phyloP scores from a whole-genome alignment of 306 rosid genomes.

The Acmispon strigosus region DNA sequence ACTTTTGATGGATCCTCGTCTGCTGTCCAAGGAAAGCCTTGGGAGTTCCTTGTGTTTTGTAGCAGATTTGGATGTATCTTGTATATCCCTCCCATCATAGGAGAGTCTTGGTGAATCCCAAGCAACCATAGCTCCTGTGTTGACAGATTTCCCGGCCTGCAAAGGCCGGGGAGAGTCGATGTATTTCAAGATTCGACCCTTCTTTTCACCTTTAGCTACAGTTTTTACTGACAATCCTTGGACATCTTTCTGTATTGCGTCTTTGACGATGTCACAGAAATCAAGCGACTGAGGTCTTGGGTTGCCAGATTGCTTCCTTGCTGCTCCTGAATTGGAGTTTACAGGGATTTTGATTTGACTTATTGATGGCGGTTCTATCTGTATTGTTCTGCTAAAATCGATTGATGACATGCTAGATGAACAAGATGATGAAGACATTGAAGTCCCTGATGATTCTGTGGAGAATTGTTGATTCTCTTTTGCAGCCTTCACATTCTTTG shows the following conservation, averaged over 20 bases:
- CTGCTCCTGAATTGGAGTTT: conserved; percentile 19
- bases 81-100: conserved; percentile 65
- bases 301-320: conserved; percentile 25
- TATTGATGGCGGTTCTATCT: conserved; percentile 39
- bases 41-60: conserved; percentile 65
- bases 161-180: conserved; percentile 86
- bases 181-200: conserved; percentile 37
- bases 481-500: conserved; percentile 33
- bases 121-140: conserved; percentile 10
- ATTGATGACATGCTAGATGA: conserved; percentile 83
- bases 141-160: conserved; percentile 25
- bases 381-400: conserved; percentile 54
- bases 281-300: conserved; percentile 31
- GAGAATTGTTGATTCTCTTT: conserved; percentile 61
- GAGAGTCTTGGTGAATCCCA: conserved; percentile 65
- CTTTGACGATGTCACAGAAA: conserved; percentile 42
- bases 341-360: conserved; percentile 30
- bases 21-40: conserved; percentile 92
- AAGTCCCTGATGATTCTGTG: conserved; percentile 63
- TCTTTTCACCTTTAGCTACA: conserved; percentile 40
- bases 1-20: conserved; percentile 38
- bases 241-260: conserved; percentile 47
- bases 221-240: conserved; percentile 52
- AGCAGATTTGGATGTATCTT: conserved; percentile 42
- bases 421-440: conserved; percentile 65